Evolutionary conservation across 2,329 filamentous ascomycete species (phyloP), one percentile per base, ranked within the genome.

Genomic region (Sporothrix variecibatus): DNA sequence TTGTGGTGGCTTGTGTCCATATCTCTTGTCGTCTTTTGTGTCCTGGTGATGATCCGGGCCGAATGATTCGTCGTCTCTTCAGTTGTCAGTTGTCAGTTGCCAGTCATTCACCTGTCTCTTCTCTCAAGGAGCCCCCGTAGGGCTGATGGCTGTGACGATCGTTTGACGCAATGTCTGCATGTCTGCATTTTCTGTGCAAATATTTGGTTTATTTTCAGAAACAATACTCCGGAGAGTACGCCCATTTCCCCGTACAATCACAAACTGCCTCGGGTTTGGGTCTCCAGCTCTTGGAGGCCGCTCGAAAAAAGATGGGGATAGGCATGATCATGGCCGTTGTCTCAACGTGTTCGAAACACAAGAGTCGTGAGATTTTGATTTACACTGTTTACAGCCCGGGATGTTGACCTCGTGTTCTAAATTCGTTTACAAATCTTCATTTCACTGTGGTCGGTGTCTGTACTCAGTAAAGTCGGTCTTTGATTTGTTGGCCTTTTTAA

Each of bases 1-100:
- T 49, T 31, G 64, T 49, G 62, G 62, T 67, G 62, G 62, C 62
- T 67, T 67, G 64, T 17, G 40, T 17, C 62, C 64, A 23, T n/a
- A 40, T 65, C 38, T 43, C 34, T 56, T 56, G 26, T 62, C 12
- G 31, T 34, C n/a, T 64, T 11, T 65, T n/a, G 12, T 43, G 60
- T 2, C 34, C 9, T 64, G 34, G 2, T 0, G 9, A 28, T 26
- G 51, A 56, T 26, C 51, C 51, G 51, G 51, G 51, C 51, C n/a
- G 7, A 26, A 56, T 12, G 23, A 56, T 12, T 20, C 20, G 56
- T n/a, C 17, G 56, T 17, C 15, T 49, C 34, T 34, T 34, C 34
- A 5, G 34, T 5, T 34, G 34, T 3, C 34, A 34, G 34, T 34
- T 56, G n/a, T 28, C 28, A 34, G 28, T 34, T 23, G 23, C 53